Evolutionary conservation across 2,329 filamentous ascomycete species (phyloP), one percentile per base, ranked within the genome.

Genomic region (Chaetomiaceae sp.): DNA sequence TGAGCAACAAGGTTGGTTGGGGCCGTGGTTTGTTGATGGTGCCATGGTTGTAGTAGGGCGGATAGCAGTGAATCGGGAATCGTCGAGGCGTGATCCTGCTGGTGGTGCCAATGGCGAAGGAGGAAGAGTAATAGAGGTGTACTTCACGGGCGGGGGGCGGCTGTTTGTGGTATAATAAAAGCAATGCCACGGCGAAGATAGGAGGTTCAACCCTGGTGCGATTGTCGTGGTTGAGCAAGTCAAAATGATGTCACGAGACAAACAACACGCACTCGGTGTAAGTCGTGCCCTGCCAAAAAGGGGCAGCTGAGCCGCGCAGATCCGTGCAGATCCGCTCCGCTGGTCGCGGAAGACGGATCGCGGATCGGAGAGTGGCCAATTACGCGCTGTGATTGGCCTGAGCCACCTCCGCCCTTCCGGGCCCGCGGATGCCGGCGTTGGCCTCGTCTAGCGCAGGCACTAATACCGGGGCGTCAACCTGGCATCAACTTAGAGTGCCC

Each of bases 311-410:
- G 37, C 34, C 27, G 38, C 13, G 5, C 20, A 23, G 50, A 51
- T 49, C 54, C 51, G 45, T 16, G 5, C 6, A 16, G 37, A 42
- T 29, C 49, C 51, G 51, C 37, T 44, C 41, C 54, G 47, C 13
- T 29, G 21, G 40, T 18, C 33, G 16, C 59, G 59, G 59, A 59
- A 54, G 54, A 41, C 60, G 60, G 60, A 62, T 54, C 25, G 18
- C 58, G 60, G 60, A 59, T 55, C 59, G 59, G 59, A 61, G 57
- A n/a, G 54, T 53, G 44, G 20, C 21, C 30, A 54, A 53, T 37
- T 2, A 11, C 21, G 25, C 10, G 2, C 10, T 55, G n/a, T 56
- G 44, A 60, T 61, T 61, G 59, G 59, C 27, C 38, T 36, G 32
- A 27, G 27, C 9, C 4, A 27, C 7, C n/a, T 36, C 49, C 18